Percentiles rank a stretch among this genome's conserved stretches.
phyloP scores from a whole-genome alignment of 805 yeast species.

The Torulaspora franciscae region DNA sequence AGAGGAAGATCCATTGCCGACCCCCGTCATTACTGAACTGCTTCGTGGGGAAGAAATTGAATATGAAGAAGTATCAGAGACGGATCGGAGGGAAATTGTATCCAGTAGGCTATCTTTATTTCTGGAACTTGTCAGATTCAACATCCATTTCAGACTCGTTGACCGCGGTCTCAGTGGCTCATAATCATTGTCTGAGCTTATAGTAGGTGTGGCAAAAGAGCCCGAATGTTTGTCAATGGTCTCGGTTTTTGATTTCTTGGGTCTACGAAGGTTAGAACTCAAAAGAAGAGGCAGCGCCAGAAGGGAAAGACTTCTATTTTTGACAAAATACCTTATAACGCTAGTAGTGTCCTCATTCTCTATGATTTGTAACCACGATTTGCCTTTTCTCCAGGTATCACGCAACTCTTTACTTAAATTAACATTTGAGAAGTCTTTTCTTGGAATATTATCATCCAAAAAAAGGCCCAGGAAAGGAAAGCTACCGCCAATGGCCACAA shows the following conservation, averaged over 20 bases:
- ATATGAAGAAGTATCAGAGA: conserved; percentile 4
- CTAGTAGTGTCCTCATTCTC: background rate
- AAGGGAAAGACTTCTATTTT: conserved; percentile 13
- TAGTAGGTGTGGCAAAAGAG: background rate
- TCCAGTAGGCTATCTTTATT: conserved; percentile 6
- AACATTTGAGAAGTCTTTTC: conserved; percentile 21
- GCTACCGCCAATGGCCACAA: conserved; percentile 21
- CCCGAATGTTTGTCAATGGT: background rate
- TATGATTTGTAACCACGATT: conserved; percentile 9
- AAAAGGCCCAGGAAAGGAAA: conserved; percentile 18
- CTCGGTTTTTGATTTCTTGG: background rate
- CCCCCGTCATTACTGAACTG: background rate
- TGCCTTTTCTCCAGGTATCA: conserved; percentile 3
- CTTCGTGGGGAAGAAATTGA: background rate
- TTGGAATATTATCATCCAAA: conserved; percentile 6
- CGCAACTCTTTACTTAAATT: conserved; percentile 16
- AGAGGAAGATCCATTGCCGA: conserved; percentile 1
- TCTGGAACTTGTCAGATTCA: conserved; percentile 5
- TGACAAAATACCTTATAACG: conserved; percentile 14
- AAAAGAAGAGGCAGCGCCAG: conserved; percentile 17
- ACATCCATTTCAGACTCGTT: conserved; percentile 12
- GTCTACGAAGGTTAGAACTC: conserved; percentile 8
- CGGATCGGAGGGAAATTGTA: conserved; percentile 1
- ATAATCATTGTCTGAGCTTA: background rate
- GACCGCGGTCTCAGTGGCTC: conserved; percentile 9